Conservation (phyloP, 257 asterid genomes). For the Avicennia marina region DNA sequence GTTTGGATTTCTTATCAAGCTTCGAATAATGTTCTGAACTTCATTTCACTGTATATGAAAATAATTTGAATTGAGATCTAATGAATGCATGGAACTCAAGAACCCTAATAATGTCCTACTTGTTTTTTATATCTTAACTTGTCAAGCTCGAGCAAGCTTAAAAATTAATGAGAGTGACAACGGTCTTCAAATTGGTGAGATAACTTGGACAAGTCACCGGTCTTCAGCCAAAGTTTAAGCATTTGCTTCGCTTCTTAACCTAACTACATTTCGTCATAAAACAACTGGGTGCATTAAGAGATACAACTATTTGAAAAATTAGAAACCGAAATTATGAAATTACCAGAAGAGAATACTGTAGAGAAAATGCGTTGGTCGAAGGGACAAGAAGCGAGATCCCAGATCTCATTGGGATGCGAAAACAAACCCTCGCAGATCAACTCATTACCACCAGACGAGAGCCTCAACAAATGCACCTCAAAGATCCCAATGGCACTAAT, state of each 20-base stretch:
- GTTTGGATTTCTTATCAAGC: neutral
- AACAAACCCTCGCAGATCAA: slow-evolving; percentile 93
- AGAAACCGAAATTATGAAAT: neutral
- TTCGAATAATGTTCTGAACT: too few species aligned
- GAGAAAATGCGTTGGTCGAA: slow-evolving; percentile 94
- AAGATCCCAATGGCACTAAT: neutral
- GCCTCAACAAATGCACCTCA: slow-evolving; percentile 90
- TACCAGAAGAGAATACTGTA: slow-evolving; percentile 85
- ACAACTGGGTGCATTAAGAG: neutral
- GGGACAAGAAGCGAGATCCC: slow-evolving; percentile 97
- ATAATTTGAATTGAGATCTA: slow-evolving; percentile 3
- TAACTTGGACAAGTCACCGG: too few species aligned
- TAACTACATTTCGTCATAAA: slow-evolving; percentile 7
- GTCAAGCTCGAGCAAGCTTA: slow-evolving; percentile 10
- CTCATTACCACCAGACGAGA: slow-evolving; percentile 70
- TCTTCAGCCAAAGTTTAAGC: too few species aligned
- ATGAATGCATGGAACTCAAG: slow-evolving; percentile 5
- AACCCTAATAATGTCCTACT: slow-evolving; percentile 12
- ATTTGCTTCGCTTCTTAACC: too few species aligned
- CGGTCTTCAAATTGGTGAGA: neutral
- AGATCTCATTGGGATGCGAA: slow-evolving; percentile 88
- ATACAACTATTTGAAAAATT: neutral
- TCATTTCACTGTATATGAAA: neutral
- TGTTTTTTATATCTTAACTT: slow-evolving; percentile 1
- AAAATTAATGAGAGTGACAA: slow-evolving; percentile 4